Conservation (phyloP, 179 eudicot genomes). For the Silene vulgaris region DNA sequence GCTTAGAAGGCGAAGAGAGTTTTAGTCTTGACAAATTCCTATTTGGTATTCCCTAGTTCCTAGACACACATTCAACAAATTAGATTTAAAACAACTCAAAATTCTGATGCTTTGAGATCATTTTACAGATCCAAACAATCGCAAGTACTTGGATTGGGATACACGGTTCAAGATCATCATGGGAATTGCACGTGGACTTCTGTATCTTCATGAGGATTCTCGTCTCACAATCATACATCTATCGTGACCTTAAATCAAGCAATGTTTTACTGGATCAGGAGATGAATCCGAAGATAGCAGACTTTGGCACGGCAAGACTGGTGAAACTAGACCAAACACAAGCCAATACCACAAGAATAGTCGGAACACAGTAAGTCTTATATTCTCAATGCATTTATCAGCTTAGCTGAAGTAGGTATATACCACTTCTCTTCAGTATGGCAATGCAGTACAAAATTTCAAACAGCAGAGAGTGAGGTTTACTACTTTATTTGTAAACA, state of each 20-base stretch:
- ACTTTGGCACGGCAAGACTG: conserved; percentile 24
- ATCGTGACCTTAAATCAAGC: conserved; percentile 20
- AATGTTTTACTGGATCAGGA: conserved; percentile 21
- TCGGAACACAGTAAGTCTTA: conserved; percentile 24
- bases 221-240: conserved; percentile 17
- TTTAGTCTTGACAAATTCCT: conserved; percentile 22
- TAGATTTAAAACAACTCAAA: background rate
- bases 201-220: conserved; percentile 25
- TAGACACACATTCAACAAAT: background rate
- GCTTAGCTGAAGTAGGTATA: background rate
- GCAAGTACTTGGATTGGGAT: conserved; percentile 20
- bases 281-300: conserved; percentile 25
- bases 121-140: conserved; percentile 13
- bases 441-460: background rate
- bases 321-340: conserved; percentile 15
- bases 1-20: conserved; percentile 22
- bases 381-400: background rate
- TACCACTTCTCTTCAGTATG: no score
- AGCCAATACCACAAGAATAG: conserved; percentile 15
- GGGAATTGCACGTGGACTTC: conserved; percentile 24
- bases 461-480: background rate
- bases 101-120: background rate
- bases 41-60: conserved; percentile 4
- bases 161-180: conserved; percentile 23
- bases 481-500: no score